Evolutionary conservation across 345 rosid species (phyloP).

Genomic region (Adansonia digitata): DNA sequence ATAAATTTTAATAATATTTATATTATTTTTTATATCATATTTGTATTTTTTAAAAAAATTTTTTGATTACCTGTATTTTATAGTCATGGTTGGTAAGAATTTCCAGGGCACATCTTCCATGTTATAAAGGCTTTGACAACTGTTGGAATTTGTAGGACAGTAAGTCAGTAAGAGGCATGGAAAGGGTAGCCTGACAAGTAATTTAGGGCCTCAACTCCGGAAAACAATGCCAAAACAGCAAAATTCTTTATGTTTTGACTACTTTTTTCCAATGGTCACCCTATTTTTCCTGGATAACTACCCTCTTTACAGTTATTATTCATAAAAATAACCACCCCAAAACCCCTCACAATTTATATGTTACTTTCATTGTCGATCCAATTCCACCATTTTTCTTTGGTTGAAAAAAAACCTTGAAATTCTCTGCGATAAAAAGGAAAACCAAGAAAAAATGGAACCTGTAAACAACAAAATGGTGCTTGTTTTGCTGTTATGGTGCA

Average conservation of each 20-base stretch:
- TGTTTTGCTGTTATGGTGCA: neutral
- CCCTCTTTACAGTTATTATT: too few relatives aligned
- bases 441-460: neutral
- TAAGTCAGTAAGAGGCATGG: neutral
- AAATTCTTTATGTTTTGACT: neutral
- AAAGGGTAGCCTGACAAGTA: neutral
- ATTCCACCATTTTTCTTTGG: neutral
- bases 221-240: neutral
- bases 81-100: neutral
- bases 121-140: too few relatives aligned
- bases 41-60: too few relatives aligned
- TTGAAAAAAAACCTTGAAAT: neutral
- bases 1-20: too few relatives aligned
- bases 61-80: neutral
- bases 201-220: neutral
- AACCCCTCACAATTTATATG: neutral
- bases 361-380: too few relatives aligned
- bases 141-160: neutral
- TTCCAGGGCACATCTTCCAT: neutral
- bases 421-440: neutral
- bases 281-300: neutral
- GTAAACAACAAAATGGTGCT: conserved; percentile 1
- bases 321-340: neutral
- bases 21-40: too few relatives aligned
- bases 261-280: neutral